A percentile compares a stretch with the other conserved stretches of the same genome.
These are phyloP conservation scores for Ceratocystis harringtonii DNA, from an alignment of 2,329 filamentous ascomycete genomes.

Conservation along the genomic window DNA sequence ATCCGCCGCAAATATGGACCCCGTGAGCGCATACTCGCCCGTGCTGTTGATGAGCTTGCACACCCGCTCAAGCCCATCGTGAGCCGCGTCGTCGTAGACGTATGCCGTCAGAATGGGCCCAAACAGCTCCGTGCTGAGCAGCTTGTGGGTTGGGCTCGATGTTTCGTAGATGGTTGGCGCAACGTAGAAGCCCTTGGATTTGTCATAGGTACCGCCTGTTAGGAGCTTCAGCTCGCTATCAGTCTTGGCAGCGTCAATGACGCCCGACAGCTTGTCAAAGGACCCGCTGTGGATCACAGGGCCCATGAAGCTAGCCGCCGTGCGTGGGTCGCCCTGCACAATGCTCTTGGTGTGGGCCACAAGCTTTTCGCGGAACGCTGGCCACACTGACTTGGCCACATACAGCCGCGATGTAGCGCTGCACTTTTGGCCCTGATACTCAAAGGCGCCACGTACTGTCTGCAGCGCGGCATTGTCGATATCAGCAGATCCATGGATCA, in stretches of 20 bases:
- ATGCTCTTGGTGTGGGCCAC: constrained; percentile 54
- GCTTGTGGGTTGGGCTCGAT: constrained; percentile 55
- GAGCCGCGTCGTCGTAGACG: constrained; percentile 56
- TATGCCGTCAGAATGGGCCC: constrained; percentile 61
- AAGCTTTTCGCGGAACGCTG: constrained; percentile 52
- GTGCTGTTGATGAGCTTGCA: constrained; percentile 55
- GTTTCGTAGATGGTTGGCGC: constrained; percentile 71
- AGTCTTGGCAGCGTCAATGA: constrained; percentile 65
- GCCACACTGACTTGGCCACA: constrained; percentile 59
- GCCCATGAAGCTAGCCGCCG: constrained; percentile 68
- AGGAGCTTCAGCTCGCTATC: constrained; percentile 60
- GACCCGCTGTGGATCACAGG: constrained; percentile 72
- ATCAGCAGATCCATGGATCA: constrained; percentile 64
- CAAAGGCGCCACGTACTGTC: constrained; percentile 74
- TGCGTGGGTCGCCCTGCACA: constrained; percentile 51
- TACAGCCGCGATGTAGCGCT: constrained; percentile 71
- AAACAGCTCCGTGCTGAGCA: constrained; percentile 68
- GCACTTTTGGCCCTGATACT: constrained; percentile 87
- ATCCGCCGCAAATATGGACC: constrained; percentile 59
- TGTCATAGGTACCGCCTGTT: constrained; percentile 62
- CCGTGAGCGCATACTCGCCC: constrained; percentile 64
- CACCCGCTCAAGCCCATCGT: constrained; percentile 40
- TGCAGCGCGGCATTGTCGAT: constrained; percentile 65
- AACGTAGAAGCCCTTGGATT: constrained; percentile 66
- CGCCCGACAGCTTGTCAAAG: constrained; percentile 64